A percentile compares a stretch with the other conserved stretches of the same genome.
phyloP scores from a whole-genome alignment of 176 grass and related monocot species.

The Hsuehochloa calcarea region DNA sequence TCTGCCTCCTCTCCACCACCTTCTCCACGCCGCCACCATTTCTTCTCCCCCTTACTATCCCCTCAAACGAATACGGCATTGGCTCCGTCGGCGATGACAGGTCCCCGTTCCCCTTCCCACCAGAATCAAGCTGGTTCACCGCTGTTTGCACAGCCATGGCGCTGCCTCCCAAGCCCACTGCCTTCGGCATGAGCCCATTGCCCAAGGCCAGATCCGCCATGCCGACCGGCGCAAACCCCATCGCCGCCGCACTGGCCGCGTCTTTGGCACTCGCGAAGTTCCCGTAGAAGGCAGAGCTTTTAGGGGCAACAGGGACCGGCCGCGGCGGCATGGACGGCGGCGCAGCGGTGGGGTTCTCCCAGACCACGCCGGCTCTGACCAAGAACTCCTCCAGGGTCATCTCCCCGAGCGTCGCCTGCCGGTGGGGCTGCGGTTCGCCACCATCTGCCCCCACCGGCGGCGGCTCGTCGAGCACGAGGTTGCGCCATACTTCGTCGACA shows the following conservation, averaged over 20 bases:
- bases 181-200: conserved; percentile 44
- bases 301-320: conserved; percentile 40
- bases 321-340: conserved; percentile 26
- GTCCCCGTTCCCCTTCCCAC: conserved; percentile 55
- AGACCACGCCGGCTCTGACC: conserved; percentile 70
- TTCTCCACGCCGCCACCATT: conserved; percentile 60
- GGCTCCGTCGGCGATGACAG: conserved; percentile 59
- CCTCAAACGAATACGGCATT: conserved; percentile 54
- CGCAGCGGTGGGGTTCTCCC: conserved; percentile 39
- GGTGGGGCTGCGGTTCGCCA: conserved; percentile 13
- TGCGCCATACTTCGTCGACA: conserved; percentile 85
- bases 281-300: conserved; percentile 43
- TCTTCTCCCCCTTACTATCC: conserved; percentile 55
- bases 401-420: conserved; percentile 74
- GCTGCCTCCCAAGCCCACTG: conserved; percentile 37
- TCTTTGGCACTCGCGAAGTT: conserved; percentile 41
- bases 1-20: conserved; percentile 85
- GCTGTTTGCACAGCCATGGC: conserved; percentile 23
- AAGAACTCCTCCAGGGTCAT: conserved; percentile 93
- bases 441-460: not conserved
- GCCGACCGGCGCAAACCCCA: conserved; percentile 42
- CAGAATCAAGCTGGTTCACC: conserved; percentile 32
- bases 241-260: not conserved
- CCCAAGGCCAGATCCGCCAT: conserved; percentile 41
- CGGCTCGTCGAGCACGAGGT: conserved; percentile 51